Evolutionary conservation across 75 land plant genomes (phyloP), one percentile per base, ranked within the genome.

Genomic region (Cunninghamia lanceolata): DNA sequence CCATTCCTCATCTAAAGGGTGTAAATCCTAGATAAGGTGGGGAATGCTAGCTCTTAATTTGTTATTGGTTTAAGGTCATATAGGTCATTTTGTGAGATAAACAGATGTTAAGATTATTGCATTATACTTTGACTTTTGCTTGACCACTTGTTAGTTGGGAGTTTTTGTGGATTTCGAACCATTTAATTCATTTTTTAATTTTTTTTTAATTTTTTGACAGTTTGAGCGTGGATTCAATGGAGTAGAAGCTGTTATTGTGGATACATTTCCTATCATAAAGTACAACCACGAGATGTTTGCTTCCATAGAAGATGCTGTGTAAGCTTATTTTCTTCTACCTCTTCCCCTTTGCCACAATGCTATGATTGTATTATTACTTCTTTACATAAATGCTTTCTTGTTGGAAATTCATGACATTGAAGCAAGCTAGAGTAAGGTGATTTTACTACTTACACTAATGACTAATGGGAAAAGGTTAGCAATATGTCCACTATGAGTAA

Each of bases 221-320:
- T 54, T 94, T 30, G 96, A 94, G 47, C 90, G 92, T 46, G 94
- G 93, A n/a, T 30, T 94, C 1, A 91, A 90, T 84, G 96, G 94
- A 9, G 70, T 93, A 30, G 93, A 93, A 39, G 90, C 94, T 39
- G 39, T 77, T 53, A 86, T 83, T 21, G 89, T 92, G 15, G 88
- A 94, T 40, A 89, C 87, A 73, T 93, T 94, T 88, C 94, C 96
- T 0, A 89, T 88, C 47, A 89, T 88, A 75, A 94, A 94, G 85
- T 94, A 79, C 82, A 86, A 82, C n/a, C 92, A 91, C 77, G 59
- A 87, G 28, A 85, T 79, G 32, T 90, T 89, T 84, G 66, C 88
- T 16, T 84, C 92, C n/a, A 78, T 43, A 66, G 88, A 93, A 88
- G 89, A 93, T 83, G 82, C 93, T 34, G 91, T 88, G 95, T 94